Evolutionary conservation across 768 basidiomycete species (phyloP).

Genomic region (Krasilnikovozyma curviuscula): DNA sequence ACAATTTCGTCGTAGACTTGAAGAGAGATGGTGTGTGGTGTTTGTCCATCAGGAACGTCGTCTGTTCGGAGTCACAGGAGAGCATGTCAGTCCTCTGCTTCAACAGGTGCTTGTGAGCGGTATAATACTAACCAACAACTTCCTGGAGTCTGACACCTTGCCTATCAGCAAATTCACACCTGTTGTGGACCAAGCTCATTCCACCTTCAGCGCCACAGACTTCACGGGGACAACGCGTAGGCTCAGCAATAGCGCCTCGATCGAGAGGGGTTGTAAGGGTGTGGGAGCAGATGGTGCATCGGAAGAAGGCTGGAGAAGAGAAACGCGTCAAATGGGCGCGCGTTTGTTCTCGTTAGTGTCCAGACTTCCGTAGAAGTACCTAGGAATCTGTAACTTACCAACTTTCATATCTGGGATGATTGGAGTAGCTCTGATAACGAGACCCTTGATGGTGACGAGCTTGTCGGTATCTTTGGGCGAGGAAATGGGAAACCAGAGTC

Average conservation of each 20-base stretch:
- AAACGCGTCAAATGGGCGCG: no score
- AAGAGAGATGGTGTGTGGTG: conserved; percentile 87
- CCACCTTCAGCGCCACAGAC: conserved; percentile 72
- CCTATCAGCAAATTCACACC: conserved; percentile 86
- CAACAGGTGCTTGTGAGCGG: not conserved
- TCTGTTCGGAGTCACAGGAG: conserved; percentile 29
- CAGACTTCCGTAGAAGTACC: not conserved
- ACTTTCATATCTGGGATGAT: conserved; percentile 98
- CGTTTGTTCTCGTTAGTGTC: not conserved
- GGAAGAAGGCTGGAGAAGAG: conserved; percentile 64
- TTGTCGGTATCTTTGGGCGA: conserved; percentile 90
- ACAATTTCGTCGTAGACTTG: conserved; percentile 98
- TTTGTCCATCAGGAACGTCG: conserved; percentile 92
- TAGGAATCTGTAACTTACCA: conserved; percentile 21
- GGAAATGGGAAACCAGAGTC: not conserved
- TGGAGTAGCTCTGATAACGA: conserved; percentile 90
- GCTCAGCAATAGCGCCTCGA: conserved; percentile 92
- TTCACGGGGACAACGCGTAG: conserved; percentile 75
- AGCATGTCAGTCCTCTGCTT: not conserved
- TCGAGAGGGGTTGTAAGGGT: conserved; percentile 96
- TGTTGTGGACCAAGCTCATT: conserved; percentile 90
- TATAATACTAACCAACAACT: conserved; percentile 39
- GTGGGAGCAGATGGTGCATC: conserved; percentile 83
- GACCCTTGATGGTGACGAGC: conserved; percentile 82
- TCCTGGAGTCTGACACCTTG: conserved; percentile 92